Conservation (phyloP, 2,329 filamentous ascomycete species). For the Fusarium oxysporum region DNA sequence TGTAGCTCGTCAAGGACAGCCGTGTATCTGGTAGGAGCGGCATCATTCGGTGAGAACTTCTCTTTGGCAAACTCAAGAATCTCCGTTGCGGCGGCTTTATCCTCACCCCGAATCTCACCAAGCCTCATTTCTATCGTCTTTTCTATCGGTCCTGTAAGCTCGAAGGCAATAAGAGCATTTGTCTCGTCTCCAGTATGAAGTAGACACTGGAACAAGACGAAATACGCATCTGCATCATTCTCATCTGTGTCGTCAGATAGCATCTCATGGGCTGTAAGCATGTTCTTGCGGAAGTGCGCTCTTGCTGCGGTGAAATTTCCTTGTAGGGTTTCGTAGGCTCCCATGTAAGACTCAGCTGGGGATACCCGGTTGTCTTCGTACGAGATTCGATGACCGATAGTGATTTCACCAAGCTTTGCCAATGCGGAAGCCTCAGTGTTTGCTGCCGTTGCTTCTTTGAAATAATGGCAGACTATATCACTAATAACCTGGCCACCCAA, state of each 20-base stretch:
- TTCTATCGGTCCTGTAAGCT: not conserved
- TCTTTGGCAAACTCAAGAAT: not conserved
- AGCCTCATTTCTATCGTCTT: not conserved
- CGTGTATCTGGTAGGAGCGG: not conserved
- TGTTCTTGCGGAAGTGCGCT: not conserved
- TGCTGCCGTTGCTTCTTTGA: not conserved
- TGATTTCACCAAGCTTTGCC: not conserved
- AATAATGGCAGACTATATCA: not conserved
- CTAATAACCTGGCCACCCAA: not conserved
- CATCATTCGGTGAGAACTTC: not conserved
- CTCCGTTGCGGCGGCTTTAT: not conserved
- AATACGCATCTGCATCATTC: not conserved
- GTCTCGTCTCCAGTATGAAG: not conserved
- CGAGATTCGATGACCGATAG: not conserved
- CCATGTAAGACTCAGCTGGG: not conserved
- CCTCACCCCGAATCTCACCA: not conserved
- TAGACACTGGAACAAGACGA: not conserved
- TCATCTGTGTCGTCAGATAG: not conserved
- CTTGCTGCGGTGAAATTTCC: not conserved
- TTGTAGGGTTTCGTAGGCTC: not conserved
- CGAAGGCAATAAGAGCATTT: not conserved
- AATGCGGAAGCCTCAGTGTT: not conserved
- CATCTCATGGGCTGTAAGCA: not conserved
- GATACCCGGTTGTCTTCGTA: not conserved
- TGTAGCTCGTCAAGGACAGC: not conserved